Evolutionary conservation across 257 asterid species (phyloP).

Genomic region (Catharanthus roseus): DNA sequence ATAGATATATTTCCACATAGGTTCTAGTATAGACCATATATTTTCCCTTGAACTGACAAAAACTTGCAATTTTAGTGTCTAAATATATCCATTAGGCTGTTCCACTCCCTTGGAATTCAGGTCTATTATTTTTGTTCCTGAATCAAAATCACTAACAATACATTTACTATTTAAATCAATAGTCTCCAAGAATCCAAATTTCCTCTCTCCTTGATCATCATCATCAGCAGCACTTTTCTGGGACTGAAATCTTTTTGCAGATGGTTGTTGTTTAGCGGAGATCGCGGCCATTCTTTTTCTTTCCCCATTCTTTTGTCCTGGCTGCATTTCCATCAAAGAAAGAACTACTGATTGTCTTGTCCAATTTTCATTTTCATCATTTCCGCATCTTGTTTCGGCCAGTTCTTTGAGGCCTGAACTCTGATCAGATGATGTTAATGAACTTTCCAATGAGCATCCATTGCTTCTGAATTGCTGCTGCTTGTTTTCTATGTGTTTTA

Average conservation of each 20-base stretch:
- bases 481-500: slow-evolving; percentile 30
- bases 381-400: slow-evolving; percentile 14
- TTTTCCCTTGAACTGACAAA: slow-evolving; percentile 11
- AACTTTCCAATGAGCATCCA: slow-evolving; percentile 59
- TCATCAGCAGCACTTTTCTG: slow-evolving; percentile 19
- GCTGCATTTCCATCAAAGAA: slow-evolving; percentile 51
- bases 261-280: slow-evolving; percentile 20
- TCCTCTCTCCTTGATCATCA: no score
- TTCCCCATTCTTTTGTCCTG: slow-evolving; percentile 20
- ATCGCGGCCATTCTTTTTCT: slow-evolving; percentile 29
- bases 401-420: slow-evolving; percentile 46
- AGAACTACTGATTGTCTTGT: slow-evolving; percentile 30
- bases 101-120: slow-evolving; percentile 44
- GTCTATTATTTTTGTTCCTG: slow-evolving; percentile 37
- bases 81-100: slow-evolving; percentile 26
- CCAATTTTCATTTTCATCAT: slow-evolving; percentile 15
- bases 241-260: slow-evolving; percentile 19
- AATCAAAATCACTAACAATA: slow-evolving; percentile 40
- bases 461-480: slow-evolving; percentile 22
- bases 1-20: slow-evolving; percentile 12
- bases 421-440: slow-evolving; percentile 70
- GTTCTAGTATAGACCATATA: slow-evolving; percentile 18
- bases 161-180: slow-evolving; percentile 57
- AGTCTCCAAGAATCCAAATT: slow-evolving; percentile 17
- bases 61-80: slow-evolving; percentile 19